Conservation (phyloP, 257 asterid genomes). For the Ajuga chamaepitys region DNA sequence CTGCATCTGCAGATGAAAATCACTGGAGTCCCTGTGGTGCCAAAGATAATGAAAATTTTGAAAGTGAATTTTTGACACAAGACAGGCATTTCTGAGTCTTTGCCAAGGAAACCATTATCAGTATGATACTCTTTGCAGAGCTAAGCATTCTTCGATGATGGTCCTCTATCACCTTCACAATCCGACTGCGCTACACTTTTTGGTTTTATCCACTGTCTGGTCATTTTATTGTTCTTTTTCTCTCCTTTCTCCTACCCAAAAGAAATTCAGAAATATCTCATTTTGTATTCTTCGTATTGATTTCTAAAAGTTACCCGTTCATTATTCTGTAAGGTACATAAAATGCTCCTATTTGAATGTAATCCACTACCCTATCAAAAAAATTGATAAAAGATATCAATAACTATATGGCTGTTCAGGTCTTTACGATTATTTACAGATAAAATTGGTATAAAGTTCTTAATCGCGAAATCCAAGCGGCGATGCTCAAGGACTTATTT, state of each 20-base stretch:
- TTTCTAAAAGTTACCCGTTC: not conserved
- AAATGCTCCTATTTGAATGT: too few relatives aligned
- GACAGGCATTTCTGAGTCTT: slow-evolving; percentile 94
- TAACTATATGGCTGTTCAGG: not conserved
- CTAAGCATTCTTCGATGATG: slow-evolving; percentile 99
- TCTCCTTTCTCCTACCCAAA: not conserved
- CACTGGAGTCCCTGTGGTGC: slow-evolving; percentile 69
- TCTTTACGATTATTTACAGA: not conserved
- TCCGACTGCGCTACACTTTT: slow-evolving; percentile 69
- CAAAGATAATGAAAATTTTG: slow-evolving; percentile 79
- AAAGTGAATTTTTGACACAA: slow-evolving; percentile 98
- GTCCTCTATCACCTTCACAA: slow-evolving; percentile 97
- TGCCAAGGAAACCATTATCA: slow-evolving; percentile 99
- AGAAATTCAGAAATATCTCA: not conserved
- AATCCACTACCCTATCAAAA: not conserved
- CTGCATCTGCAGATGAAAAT: slow-evolving; percentile 57
- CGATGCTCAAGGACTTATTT: not conserved
- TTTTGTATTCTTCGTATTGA: not conserved
- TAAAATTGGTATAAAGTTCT: not conserved
- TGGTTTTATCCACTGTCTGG: not conserved
- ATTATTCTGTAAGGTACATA: not conserved
- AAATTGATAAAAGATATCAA: not conserved
- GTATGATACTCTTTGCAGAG: slow-evolving; percentile 94
- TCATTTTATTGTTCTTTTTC: not conserved
- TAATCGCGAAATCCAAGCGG: not conserved